These are phyloP conservation scores for Rhizophagus clarus DNA, from an alignment of 192 early-diverging fungal species.

Conservation along the genomic window DNA sequence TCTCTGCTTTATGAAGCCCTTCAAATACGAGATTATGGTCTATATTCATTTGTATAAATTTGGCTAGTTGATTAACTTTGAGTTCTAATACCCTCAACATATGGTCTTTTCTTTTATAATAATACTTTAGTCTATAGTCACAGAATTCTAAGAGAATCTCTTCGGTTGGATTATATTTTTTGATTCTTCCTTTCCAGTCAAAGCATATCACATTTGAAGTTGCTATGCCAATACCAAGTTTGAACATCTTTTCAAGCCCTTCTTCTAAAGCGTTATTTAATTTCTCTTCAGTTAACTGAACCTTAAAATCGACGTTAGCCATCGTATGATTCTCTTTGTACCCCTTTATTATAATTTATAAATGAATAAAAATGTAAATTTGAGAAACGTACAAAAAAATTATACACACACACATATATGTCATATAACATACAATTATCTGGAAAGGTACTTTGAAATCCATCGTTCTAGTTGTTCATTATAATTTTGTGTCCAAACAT, in stretches of 20 bases:
- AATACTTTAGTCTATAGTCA: conserved; percentile 77
- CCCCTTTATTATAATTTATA: neutral
- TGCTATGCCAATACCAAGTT: conserved; percentile 66
- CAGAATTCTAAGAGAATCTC: conserved; percentile 90
- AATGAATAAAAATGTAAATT: neutral
- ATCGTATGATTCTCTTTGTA: neutral
- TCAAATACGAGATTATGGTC: conserved; percentile 77
- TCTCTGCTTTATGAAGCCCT: conserved; percentile 80
- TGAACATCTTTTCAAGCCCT: conserved; percentile 85
- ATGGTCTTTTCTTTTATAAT: conserved; percentile 84
- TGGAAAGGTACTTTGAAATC: conserved; percentile 67
- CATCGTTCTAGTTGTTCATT: conserved; percentile 83
- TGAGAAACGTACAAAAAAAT: neutral
- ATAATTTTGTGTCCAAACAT: conserved; percentile 86
- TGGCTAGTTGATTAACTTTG: conserved; percentile 68
- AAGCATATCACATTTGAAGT: conserved; percentile 96
- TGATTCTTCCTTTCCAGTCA: conserved; percentile 83
- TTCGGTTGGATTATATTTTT: conserved; percentile 76
- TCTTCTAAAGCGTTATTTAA: conserved; percentile 74
- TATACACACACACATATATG: conserved; percentile 16
- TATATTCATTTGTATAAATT: conserved; percentile 92
- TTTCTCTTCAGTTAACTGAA: conserved; percentile 69
- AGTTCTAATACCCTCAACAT: conserved; percentile 65
- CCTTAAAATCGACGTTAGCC: conserved; percentile 40
- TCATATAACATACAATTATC: conserved; percentile 37